phyloP scores from a whole-genome alignment of 1,284 basidiomycete species.

The Clitocybe nebularis region DNA sequence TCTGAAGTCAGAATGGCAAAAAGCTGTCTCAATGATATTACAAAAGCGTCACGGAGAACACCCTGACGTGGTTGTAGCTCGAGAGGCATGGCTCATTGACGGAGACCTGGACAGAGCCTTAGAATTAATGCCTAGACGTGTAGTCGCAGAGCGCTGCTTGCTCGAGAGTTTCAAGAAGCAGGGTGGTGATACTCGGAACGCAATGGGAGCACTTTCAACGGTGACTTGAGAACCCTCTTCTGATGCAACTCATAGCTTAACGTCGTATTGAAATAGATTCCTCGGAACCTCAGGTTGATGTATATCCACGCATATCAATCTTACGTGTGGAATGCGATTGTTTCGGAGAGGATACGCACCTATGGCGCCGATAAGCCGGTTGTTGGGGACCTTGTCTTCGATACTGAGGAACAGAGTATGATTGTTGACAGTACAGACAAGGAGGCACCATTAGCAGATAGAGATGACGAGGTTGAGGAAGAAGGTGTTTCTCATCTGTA shows the following conservation, averaged over 20 bases:
- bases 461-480: slow-evolving; percentile 32
- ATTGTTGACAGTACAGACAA: slow-evolving; percentile 31
- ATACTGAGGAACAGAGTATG: slow-evolving; percentile 38
- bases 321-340: slow-evolving; percentile 97
- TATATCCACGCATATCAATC: slow-evolving; percentile 99
- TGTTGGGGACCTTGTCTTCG: slow-evolving; percentile 85
- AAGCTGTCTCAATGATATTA: slow-evolving; percentile 81
- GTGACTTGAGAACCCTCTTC: slow-evolving; percentile 40
- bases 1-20: slow-evolving; percentile 85
- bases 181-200: slow-evolving; percentile 73
- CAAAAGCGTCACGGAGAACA: slow-evolving; percentile 85
- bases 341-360: slow-evolving; percentile 84
- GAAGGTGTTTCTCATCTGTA: slow-evolving; percentile 31
- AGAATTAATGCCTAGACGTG: slow-evolving; percentile 79
- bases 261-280: slow-evolving; percentile 60
- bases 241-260: slow-evolving; percentile 1
- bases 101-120: slow-evolving; percentile 75
- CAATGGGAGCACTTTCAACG: slow-evolving; percentile 80
- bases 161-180: slow-evolving; percentile 87
- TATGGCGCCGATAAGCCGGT: slow-evolving; percentile 77
- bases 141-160: slow-evolving; percentile 90
- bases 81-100: slow-evolving; percentile 82
- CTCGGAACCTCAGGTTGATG: slow-evolving; percentile 93
- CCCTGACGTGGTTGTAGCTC: slow-evolving; percentile 76
- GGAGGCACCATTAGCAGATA: slow-evolving; percentile 29